These are phyloP conservation scores for Ogataea polymorpha DNA, from an alignment of 805 yeast species.

Conservation along the genomic window DNA sequence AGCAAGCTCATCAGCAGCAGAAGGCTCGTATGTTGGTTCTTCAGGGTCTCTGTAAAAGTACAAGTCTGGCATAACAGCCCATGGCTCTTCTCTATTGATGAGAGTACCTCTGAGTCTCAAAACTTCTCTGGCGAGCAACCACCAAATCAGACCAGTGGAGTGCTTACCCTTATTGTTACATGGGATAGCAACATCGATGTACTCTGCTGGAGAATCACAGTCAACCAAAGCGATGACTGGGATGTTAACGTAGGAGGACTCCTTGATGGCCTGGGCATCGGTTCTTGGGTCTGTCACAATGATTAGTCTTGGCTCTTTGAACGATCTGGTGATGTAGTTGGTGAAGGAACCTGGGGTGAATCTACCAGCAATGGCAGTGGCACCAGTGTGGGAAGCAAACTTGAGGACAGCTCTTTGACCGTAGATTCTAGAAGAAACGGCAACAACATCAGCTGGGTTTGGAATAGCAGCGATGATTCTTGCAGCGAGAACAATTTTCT, in stretches of 20 bases:
- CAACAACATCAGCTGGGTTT: constrained; percentile 97
- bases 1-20: constrained; percentile 62
- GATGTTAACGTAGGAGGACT: constrained; percentile 99
- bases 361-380: constrained; percentile 99
- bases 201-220: constrained; percentile 98
- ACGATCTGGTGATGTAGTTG: constrained; percentile 99
- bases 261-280: constrained; percentile 99
- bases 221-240: constrained; percentile 99
- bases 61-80: constrained; percentile 99
- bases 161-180: constrained; percentile 99
- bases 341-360: constrained; percentile 99
- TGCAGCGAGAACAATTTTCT: constrained; percentile 98
- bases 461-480: constrained; percentile 99
- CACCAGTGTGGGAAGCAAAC: constrained; percentile 99
- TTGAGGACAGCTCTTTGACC: constrained; percentile 99
- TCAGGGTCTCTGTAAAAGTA: constrained; percentile 99
- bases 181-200: constrained; percentile 99
- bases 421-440: constrained; percentile 97
- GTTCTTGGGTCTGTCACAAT: constrained; percentile 99
- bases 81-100: constrained; percentile 92
- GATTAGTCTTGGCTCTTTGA: constrained; percentile 99
- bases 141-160: constrained; percentile 99
- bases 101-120: constrained; percentile 97
- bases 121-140: constrained; percentile 98
- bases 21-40: constrained; percentile 84